Percentiles rank a stretch among this genome's conserved stretches.
These are phyloP conservation scores for Starmera stellimalicola DNA, from an alignment of 1,139 yeast species.

Conservation along the genomic window DNA sequence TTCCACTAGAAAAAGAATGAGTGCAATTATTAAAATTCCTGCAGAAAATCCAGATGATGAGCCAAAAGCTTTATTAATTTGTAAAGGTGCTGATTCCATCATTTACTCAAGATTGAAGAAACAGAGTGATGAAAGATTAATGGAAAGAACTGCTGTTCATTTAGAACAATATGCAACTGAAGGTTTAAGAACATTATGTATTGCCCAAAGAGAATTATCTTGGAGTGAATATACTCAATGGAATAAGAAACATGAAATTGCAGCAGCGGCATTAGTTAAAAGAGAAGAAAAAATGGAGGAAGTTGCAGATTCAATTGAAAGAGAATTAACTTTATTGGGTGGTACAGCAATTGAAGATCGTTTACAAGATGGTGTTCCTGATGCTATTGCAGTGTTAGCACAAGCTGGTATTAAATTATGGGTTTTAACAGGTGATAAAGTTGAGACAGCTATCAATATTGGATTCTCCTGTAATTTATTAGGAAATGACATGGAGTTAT, in stretches of 20 bases:
- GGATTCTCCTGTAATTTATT: constrained; percentile 92
- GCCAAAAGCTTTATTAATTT: constrained; percentile 46
- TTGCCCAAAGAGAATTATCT: constrained; percentile 72
- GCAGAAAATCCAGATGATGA: constrained; percentile 23
- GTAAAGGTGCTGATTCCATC: constrained; percentile 94
- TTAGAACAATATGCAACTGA: constrained; percentile 93
- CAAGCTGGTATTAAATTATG: constrained; percentile 92
- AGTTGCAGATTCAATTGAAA: constrained; percentile 75
- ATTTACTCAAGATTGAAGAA: constrained; percentile 65
- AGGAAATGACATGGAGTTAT: constrained; percentile 77
- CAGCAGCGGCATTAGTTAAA: constrained; percentile 64
- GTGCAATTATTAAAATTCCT: constrained; percentile 64
- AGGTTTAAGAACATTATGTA: constrained; percentile 89
- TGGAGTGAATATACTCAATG: constrained; percentile 56
- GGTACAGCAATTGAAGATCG: constrained; percentile 98
- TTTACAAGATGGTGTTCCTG: constrained; percentile 93
- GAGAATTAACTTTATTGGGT: constrained; percentile 63
- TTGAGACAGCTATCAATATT: constrained; percentile 95
- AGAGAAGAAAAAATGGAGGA: constrained; percentile 74
- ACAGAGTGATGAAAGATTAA: constrained; percentile 26
- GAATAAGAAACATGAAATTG: constrained; percentile 61
- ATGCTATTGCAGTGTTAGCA: constrained; percentile 73
- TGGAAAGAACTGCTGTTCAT: constrained; percentile 70
- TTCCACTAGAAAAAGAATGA: constrained; percentile 93
- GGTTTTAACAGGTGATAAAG: constrained; percentile 97